Base-by-base conservation (phyloP, 495 filamentous ascomycete species). In the Penicillium riverlandense region DNA sequence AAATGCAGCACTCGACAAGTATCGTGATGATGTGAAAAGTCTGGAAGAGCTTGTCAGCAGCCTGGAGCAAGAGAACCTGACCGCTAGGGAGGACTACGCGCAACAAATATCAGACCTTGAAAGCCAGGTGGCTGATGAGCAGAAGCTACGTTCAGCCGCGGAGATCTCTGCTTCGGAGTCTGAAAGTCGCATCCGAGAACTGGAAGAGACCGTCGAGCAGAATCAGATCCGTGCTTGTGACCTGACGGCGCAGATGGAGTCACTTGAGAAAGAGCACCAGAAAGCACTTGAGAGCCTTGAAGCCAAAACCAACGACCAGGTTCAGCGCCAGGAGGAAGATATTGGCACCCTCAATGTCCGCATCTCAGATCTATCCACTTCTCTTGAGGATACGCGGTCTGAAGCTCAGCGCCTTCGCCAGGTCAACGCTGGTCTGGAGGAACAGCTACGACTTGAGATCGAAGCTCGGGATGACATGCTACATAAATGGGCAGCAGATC, bases 21-120 rank as follows among this genome's bases (percentile, higher is more conserved):
- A 90, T 53, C 69, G 74, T 8, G 60, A 70, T 7, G 88, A 94
- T 43, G 69, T 87, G 3, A 65, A 65, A 12, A 67, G 73, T 37
- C 70, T 89, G 0, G 82, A 89, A 57, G 47, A 55, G 2, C 66
- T 88, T 7, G 74, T 89, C 32, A 68, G 62, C 22, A 58, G 58
- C 1, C 60, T 88, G 42, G 85, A 90, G 50, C 50, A 57, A 9
- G 76, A 85, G 27, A 73, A 80, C 15, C 32, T 54, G 0, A 53
- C 47, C 1, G 47, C 50, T 41, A 67, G 57, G 33, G 53, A 53
- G 11, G 47, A 48, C n/a, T 66, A 62, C 37, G 49, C 32, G 1
- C 48, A 59, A 42, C 60, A 58, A 40, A 57, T 81, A 7, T 63
- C 65, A 1, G 55, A 70, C 32, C 58, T 80, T 12, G 48, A 65